Conservation (phyloP, 129 eudicot species). For the Mikania micrantha region DNA sequence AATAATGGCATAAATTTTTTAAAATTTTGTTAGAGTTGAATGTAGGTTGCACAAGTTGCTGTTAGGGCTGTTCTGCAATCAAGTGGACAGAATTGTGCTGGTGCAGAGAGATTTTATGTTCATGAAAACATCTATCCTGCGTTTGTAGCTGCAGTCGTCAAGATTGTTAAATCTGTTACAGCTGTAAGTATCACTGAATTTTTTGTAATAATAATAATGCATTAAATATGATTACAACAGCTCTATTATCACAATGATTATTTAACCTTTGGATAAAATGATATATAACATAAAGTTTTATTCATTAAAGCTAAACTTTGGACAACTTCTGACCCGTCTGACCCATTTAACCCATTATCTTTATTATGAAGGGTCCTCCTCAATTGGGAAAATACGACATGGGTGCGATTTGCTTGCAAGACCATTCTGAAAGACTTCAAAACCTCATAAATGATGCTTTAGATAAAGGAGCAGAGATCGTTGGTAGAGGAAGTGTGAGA, state of each 20-base stretch:
- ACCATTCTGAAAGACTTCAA: slow-evolving; percentile 94
- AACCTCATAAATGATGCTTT: slow-evolving; percentile 82
- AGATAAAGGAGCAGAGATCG: slow-evolving; percentile 94
- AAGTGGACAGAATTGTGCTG: slow-evolving; percentile 98
- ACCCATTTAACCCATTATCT: not conserved
- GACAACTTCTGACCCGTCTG: not conserved
- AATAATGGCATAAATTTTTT: slow-evolving; percentile 1
- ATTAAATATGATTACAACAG: not conserved
- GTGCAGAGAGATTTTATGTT: slow-evolving; percentile 97
- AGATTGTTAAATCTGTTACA: slow-evolving; percentile 84
- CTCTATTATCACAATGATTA: not conserved
- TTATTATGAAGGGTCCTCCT: slow-evolving; percentile 80
- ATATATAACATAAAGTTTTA: not conserved
- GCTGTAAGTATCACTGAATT: too few species aligned
- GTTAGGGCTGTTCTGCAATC: slow-evolving; percentile 94
- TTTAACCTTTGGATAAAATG: not conserved
- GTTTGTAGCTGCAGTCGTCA: slow-evolving; percentile 83
- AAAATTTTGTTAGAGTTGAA: slow-evolving; percentile 10
- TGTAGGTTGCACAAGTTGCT: slow-evolving; percentile 97
- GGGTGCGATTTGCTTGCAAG: slow-evolving; percentile 99
- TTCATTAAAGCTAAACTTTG: not conserved
- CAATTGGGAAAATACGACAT: slow-evolving; percentile 83
- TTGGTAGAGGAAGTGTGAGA: slow-evolving; percentile 84
- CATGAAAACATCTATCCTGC: slow-evolving; percentile 66
- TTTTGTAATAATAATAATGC: not conserved